phyloP scores from a whole-genome alignment of 805 yeast genomes.

The Suhomyces kilbournensis region DNA sequence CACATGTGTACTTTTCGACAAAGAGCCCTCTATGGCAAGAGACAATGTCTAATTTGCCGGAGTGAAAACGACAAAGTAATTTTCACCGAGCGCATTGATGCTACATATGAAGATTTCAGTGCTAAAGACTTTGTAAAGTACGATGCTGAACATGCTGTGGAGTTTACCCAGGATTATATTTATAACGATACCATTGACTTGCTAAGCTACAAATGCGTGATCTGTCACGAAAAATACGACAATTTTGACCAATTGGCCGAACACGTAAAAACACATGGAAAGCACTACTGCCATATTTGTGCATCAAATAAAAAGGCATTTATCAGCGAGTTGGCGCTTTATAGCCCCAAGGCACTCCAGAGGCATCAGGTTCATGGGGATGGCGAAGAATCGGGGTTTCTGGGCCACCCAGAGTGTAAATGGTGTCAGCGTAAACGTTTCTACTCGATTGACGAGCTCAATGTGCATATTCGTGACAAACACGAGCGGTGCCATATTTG shows the following conservation, averaged over 20 bases:
- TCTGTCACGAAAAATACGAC: slow-evolving; percentile 41
- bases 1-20: slow-evolving; percentile 80
- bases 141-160: slow-evolving; percentile 50
- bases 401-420: slow-evolving; percentile 86
- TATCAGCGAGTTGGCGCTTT: slow-evolving; percentile 63
- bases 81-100: slow-evolving; percentile 47
- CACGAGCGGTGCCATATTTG: slow-evolving; percentile 93
- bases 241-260: slow-evolving; percentile 57
- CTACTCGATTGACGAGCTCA: slow-evolving; percentile 85
- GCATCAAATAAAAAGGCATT: slow-evolving; percentile 74
- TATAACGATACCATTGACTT: slow-evolving; percentile 48
- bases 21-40: slow-evolving; percentile 72
- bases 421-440: slow-evolving; percentile 73
- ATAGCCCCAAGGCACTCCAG: slow-evolving; percentile 58
- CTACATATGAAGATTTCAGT: slow-evolving; percentile 36
- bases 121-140: slow-evolving; percentile 26
- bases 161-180: slow-evolving; percentile 56
- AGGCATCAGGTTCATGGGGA: slow-evolving; percentile 77
- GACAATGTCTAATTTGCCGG: slow-evolving; percentile 81
- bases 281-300: slow-evolving; percentile 72
- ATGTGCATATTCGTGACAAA: slow-evolving; percentile 71
- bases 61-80: slow-evolving; percentile 58
- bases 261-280: slow-evolving; percentile 69
- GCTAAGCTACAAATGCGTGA: slow-evolving; percentile 56
- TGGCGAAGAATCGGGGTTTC: slow-evolving; percentile 56